Conservation (phyloP, 2,329 filamentous ascomycete genomes). For the Xenoacremonium recifei region DNA sequence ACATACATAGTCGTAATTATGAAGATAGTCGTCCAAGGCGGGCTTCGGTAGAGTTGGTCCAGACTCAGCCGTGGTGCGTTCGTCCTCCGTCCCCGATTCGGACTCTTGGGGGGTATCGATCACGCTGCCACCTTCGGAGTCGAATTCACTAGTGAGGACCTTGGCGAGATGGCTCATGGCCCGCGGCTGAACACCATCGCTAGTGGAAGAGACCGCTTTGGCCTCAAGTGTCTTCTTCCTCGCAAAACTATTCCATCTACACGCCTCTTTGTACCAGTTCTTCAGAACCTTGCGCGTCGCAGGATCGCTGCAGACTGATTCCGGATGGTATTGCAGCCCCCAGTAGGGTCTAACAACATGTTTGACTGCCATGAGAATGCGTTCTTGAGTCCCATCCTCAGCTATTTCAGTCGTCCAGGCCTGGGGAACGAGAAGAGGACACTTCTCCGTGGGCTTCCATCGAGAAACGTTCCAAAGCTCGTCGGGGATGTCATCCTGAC, state of each 20-base stretch:
- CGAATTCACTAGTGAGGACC: not conserved
- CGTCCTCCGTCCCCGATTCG: not conserved
- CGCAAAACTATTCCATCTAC: conserved; percentile 53
- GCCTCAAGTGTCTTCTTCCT: not conserved
- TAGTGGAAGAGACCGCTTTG: not conserved
- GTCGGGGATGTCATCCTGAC: conserved; percentile 40
- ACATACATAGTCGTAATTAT: conserved; percentile 34
- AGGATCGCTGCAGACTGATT: conserved; percentile 79
- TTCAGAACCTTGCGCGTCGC: conserved; percentile 62
- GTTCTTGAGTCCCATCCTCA: conserved; percentile 38
- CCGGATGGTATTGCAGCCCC: conserved; percentile 88
- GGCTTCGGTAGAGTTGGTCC: no score
- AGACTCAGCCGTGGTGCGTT: not conserved
- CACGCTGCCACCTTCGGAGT: not conserved
- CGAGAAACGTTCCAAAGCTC: conserved; percentile 36
- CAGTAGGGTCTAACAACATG: conserved; percentile 72
- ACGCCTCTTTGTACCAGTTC: conserved; percentile 73
- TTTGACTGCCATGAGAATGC: conserved; percentile 73
- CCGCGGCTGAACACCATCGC: not conserved
- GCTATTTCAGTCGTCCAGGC: conserved; percentile 59
- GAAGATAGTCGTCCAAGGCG: not conserved
- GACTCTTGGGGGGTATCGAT: not conserved
- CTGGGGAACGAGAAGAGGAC: conserved; percentile 51
- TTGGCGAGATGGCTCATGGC: not conserved
- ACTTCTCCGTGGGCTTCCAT: conserved; percentile 37